These are phyloP conservation scores for Dactylellina leptospora DNA, from an alignment of 2,329 filamentous ascomycete species.

Conservation along the genomic window DNA sequence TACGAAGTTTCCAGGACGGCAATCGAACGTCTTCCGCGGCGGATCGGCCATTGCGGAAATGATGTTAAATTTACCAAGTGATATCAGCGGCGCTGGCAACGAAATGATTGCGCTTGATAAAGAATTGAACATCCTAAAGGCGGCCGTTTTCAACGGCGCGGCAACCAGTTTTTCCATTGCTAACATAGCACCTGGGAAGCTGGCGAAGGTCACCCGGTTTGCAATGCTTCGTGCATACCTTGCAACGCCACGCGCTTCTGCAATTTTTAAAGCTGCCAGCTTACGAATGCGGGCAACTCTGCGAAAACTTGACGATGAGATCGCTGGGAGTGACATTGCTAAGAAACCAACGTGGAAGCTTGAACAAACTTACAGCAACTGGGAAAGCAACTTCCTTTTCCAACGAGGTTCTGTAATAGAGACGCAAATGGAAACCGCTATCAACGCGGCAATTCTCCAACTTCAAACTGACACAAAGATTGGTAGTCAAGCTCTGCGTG, in stretches of 20 bases:
- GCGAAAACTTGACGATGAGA: slow-evolving; percentile 5
- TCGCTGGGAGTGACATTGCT: neutral
- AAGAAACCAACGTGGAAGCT: neutral
- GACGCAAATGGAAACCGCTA: neutral
- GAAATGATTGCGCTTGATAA: slow-evolving; percentile 17
- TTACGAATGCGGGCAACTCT: slow-evolving; percentile 3
- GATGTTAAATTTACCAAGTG: slow-evolving; percentile 4
- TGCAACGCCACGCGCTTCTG: neutral
- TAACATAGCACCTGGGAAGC: neutral
- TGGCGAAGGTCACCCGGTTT: slow-evolving; percentile 4
- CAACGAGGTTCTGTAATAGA: neutral
- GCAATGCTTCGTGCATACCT: slow-evolving; percentile 7
- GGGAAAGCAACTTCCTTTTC: slow-evolving; percentile 12
- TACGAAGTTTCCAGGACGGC: neutral
- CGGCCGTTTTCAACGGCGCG: neutral
- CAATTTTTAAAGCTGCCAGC: slow-evolving; percentile 11
- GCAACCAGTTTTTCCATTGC: neutral
- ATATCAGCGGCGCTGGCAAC: slow-evolving; percentile 1
- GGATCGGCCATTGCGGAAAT: slow-evolving; percentile 1
- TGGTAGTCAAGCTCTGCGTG: neutral
- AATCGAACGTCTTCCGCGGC: neutral
- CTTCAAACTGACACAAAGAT: neutral
- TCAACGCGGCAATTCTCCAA: neutral
- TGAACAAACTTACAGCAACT: neutral
- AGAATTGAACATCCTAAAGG: slow-evolving; percentile 7